Evolutionary conservation across 495 filamentous ascomycete genomes (phyloP).

Genomic region (Pseudomonodictys pantanalensis): DNA sequence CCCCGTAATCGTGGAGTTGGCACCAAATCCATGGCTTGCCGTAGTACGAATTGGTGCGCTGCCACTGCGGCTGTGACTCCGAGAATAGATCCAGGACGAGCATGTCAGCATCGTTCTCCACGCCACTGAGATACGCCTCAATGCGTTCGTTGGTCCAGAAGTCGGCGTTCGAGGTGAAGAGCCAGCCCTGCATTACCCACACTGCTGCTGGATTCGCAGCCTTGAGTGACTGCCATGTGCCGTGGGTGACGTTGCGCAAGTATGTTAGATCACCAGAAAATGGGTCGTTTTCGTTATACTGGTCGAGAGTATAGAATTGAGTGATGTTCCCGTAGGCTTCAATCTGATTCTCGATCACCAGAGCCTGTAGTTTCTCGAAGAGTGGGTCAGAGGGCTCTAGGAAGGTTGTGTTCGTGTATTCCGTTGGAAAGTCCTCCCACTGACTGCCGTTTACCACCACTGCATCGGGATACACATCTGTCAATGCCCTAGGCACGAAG

Average conservation of each 20-base stretch:
- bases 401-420: constrained; percentile 52
- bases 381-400: constrained; percentile 50
- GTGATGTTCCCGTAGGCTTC: constrained; percentile 51
- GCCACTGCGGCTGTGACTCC: constrained; percentile 52
- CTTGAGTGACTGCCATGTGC: constrained; percentile 46
- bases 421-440: constrained; percentile 46
- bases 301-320: constrained; percentile 53
- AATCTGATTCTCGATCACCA: constrained; percentile 51
- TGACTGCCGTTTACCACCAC: constrained; percentile 48
- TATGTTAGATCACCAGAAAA: constrained; percentile 49
- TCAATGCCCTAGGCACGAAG: constrained; percentile 42
- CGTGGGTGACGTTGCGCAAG: constrained; percentile 48
- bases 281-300: constrained; percentile 55
- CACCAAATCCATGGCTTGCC: constrained; percentile 52
- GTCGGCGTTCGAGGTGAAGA: constrained; percentile 46
- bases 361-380: constrained; percentile 47
- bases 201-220: constrained; percentile 49
- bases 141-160: constrained; percentile 54
- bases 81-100: constrained; percentile 54
- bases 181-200: constrained; percentile 58
- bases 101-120: constrained; percentile 48
- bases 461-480: constrained; percentile 45
- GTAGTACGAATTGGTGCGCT: constrained; percentile 50
- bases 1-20: constrained; percentile 48
- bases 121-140: constrained; percentile 51